Evolutionary conservation across 352 stramenopile species (phyloP).

Genomic region (Phytopythium vexans): DNA sequence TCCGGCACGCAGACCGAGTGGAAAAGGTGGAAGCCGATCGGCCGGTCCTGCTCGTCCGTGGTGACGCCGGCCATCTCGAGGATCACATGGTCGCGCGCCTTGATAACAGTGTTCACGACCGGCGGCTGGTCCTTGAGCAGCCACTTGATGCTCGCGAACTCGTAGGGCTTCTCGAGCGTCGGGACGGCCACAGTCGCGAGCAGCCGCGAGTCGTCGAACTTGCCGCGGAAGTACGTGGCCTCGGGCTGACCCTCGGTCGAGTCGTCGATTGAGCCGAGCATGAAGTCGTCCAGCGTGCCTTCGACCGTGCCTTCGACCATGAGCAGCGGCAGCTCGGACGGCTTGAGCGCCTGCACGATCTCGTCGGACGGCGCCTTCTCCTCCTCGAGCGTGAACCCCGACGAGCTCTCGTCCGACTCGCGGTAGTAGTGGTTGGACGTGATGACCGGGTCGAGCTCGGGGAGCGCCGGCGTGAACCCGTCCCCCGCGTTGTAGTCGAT

Average conservation of each 20-base stretch:
- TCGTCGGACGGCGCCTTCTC: constrained; percentile 2
- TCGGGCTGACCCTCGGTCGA: not conserved
- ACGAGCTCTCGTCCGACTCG: constrained; percentile 4
- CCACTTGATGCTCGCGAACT: constrained; percentile 10
- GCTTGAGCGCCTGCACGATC: constrained; percentile 7
- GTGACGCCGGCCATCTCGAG: constrained; percentile 5
- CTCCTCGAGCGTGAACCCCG: not conserved
- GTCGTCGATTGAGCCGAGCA: constrained; percentile 7
- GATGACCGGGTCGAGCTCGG: constrained; percentile 9
- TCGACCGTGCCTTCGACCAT: constrained; percentile 7
- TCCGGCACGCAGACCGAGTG: constrained; percentile 6
- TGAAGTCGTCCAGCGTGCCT: constrained; percentile 8
- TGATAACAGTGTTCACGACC: constrained; percentile 3
- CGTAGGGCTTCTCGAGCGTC: constrained; percentile 3
- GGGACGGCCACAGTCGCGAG: constrained; percentile 1
- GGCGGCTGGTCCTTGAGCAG: constrained; percentile 9
- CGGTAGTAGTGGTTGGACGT: constrained; percentile 6
- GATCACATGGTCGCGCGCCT: constrained; percentile 7
- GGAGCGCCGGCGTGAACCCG: constrained; percentile 7
- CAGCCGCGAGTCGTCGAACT: constrained; percentile 7
- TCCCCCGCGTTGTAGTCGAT: constrained; percentile 6
- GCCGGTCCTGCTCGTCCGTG: not conserved
- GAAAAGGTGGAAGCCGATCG: constrained; percentile 2
- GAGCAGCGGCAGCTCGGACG: constrained; percentile 5
- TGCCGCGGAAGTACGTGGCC: constrained; percentile 5